Evolutionary conservation across 164 flowering plant species (phyloP).

Genomic region (Protea cynaroides): DNA sequence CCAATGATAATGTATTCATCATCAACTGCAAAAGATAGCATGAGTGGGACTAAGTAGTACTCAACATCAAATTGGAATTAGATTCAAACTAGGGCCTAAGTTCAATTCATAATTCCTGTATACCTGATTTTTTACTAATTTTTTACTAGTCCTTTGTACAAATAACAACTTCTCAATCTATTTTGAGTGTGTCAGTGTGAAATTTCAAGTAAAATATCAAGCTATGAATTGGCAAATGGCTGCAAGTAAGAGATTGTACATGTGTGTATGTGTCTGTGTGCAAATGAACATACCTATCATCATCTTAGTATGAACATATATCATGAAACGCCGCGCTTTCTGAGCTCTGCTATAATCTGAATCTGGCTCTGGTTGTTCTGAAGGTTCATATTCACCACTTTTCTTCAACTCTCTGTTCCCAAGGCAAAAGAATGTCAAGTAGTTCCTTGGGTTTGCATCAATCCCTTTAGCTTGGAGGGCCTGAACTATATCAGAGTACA

Average conservation of each 20-base stretch:
- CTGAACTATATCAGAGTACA: conserved; percentile 50
- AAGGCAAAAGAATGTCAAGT: conserved; percentile 62
- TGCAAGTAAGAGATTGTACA: no score
- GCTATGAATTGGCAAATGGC: no score
- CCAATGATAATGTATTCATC: conserved; percentile 85
- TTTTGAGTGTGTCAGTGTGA: no score
- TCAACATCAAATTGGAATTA: neutral
- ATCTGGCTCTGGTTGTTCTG: conserved; percentile 45
- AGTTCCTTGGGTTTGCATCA: conserved; percentile 45
- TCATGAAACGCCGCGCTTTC: conserved; percentile 60
- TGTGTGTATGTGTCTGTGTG: no score
- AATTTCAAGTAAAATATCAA: no score
- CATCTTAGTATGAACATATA: conserved; percentile 71
- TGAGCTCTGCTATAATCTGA: conserved; percentile 54
- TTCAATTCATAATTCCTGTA: no score
- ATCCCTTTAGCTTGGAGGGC: conserved; percentile 42
- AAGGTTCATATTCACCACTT: conserved; percentile 43
- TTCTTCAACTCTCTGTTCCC: conserved; percentile 49
- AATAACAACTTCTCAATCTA: no score
- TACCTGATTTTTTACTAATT: no score
- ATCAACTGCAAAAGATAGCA: conserved; percentile 45
- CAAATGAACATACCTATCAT: conserved; percentile 84
- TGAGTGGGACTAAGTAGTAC: conserved; percentile 1
- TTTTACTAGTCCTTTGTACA: no score
- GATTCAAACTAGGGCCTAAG: no score